These are phyloP conservation scores for Ogataea methanolica DNA, from an alignment of 805 yeast species.

Conservation along the genomic window DNA sequence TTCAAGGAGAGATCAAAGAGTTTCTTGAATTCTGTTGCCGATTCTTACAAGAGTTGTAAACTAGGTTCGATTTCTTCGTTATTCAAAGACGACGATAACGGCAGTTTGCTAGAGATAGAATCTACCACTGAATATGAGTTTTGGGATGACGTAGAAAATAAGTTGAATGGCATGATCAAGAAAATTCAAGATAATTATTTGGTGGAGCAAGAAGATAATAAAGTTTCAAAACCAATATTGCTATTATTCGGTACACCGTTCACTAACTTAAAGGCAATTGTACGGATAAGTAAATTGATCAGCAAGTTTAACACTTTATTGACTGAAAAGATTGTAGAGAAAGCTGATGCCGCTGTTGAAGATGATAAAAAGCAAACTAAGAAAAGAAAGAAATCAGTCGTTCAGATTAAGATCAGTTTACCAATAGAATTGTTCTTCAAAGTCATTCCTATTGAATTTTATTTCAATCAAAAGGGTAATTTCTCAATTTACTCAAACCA, in stretches of 20 bases:
- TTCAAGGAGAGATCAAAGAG: slow-evolving; percentile 25
- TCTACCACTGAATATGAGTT: slow-evolving; percentile 15
- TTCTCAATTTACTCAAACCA: slow-evolving; percentile 29
- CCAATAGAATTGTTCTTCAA: slow-evolving; percentile 29
- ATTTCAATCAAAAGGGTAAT: slow-evolving; percentile 32
- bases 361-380: slow-evolving; percentile 18
- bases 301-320: slow-evolving; percentile 40
- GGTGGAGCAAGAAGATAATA: slow-evolving; percentile 4
- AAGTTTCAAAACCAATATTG: slow-evolving; percentile 35
- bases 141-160: slow-evolving; percentile 24
- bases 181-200: slow-evolving; percentile 10
- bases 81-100: slow-evolving; percentile 1
- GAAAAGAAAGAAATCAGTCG: slow-evolving; percentile 20
- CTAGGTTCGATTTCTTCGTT: slow-evolving; percentile 36
- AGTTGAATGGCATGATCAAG: slow-evolving; percentile 8
- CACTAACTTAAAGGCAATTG: slow-evolving; percentile 37
- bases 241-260: slow-evolving; percentile 46
- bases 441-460: slow-evolving; percentile 36
- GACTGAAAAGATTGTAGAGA: slow-evolving; percentile 11
- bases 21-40: slow-evolving; percentile 38
- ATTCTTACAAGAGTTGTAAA: slow-evolving; percentile 43
- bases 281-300: slow-evolving; percentile 44
- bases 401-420: slow-evolving; percentile 5
- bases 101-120: slow-evolving; percentile 22
- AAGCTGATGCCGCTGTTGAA: slow-evolving; percentile 12